These are phyloP conservation scores for Scheffersomyces spartinae DNA, from an alignment of 805 yeast genomes.

Conservation along the genomic window DNA sequence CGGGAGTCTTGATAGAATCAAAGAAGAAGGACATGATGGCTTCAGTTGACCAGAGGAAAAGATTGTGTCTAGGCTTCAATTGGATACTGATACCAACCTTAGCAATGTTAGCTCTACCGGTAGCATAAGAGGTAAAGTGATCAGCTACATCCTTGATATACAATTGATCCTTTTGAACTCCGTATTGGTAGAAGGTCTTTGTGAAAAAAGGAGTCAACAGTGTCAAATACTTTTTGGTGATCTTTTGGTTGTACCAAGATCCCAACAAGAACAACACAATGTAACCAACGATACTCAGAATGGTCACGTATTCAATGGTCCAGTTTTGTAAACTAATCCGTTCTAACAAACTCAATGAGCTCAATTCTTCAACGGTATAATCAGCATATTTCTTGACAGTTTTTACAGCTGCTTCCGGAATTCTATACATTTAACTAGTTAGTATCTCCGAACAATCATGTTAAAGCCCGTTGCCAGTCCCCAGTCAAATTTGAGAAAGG, in stretches of 20 bases:
- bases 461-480: too few relatives aligned
- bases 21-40: slow-evolving; percentile 44
- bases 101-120: slow-evolving; percentile 76
- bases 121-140: slow-evolving; percentile 61
- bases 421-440: slow-evolving; percentile 1
- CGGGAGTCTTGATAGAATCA: slow-evolving; percentile 42
- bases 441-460: background rate
- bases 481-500: too few relatives aligned
- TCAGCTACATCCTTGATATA: slow-evolving; percentile 54
- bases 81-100: slow-evolving; percentile 49
- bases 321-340: slow-evolving; percentile 60
- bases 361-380: slow-evolving; percentile 41
- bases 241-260: slow-evolving; percentile 39
- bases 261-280: slow-evolving; percentile 48
- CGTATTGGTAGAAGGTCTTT: slow-evolving; percentile 71
- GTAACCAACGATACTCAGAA: slow-evolving; percentile 39
- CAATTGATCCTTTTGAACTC: slow-evolving; percentile 36
- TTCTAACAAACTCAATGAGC: slow-evolving; percentile 42
- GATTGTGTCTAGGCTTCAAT: slow-evolving; percentile 71
- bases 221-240: slow-evolving; percentile 42
- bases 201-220: slow-evolving; percentile 41
- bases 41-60: slow-evolving; percentile 59
- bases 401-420: too few relatives aligned
- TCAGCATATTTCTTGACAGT: slow-evolving; percentile 10
- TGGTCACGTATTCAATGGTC: slow-evolving; percentile 56